A percentile compares a stretch with the other conserved stretches of the same genome.
These are phyloP conservation scores for Lithocarpus polystachyus DNA, from an alignment of 306 rosid genomes.

Conservation along the genomic window DNA sequence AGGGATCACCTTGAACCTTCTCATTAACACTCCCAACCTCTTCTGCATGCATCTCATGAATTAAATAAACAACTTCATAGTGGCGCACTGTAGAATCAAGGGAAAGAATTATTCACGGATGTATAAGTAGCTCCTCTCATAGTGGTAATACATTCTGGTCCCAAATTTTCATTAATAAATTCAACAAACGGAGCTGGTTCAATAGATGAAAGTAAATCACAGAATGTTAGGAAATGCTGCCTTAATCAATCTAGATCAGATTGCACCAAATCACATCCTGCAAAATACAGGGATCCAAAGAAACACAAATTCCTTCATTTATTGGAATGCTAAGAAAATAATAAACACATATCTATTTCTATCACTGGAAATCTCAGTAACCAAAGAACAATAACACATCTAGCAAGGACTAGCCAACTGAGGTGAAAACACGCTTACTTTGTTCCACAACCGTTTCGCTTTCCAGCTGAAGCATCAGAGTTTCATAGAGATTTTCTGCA, in stretches of 20 bases:
- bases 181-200: neutral
- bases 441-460: slow-evolving; percentile 47
- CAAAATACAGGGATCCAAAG: neutral
- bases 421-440: slow-evolving; percentile 46
- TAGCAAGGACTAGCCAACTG: slow-evolving; percentile 6
- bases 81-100: slow-evolving; percentile 68
- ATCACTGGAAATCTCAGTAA: neutral
- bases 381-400: slow-evolving; percentile 8
- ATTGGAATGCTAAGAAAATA: neutral
- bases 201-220: neutral
- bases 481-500: slow-evolving; percentile 68
- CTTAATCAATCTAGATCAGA: neutral
- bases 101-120: slow-evolving; percentile 15
- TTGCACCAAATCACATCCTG: neutral
- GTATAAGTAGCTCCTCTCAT: neutral
- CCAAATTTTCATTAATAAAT: neutral
- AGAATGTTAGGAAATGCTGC: neutral
- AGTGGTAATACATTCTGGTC: neutral
- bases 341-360: neutral
- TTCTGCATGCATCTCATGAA: slow-evolving; percentile 76
- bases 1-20: slow-evolving; percentile 62
- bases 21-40: slow-evolving; percentile 72
- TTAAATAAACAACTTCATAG: slow-evolving; percentile 81
- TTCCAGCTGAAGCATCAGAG: slow-evolving; percentile 70
- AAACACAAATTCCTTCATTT: neutral